Evolutionary conservation across 805 yeast species (phyloP).

Genomic region (Nakazawaea siamensis): DNA sequence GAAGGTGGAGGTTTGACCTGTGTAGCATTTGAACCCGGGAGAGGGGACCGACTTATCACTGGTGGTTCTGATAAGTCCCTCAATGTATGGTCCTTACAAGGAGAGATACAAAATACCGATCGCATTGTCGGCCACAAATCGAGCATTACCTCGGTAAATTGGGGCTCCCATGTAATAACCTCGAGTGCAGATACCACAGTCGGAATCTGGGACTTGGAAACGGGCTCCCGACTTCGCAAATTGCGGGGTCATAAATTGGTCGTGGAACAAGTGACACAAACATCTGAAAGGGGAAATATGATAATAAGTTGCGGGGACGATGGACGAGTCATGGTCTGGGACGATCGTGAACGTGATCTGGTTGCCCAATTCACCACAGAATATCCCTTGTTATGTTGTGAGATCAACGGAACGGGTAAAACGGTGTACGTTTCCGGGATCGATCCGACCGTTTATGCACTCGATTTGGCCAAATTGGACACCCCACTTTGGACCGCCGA

Average conservation of each 20-base stretch:
- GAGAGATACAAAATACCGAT: constrained; percentile 30
- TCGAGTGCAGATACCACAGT: constrained; percentile 57
- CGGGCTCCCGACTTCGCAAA: constrained; percentile 48
- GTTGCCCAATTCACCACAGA: constrained; percentile 32
- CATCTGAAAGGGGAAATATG: constrained; percentile 18
- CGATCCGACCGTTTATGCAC: constrained; percentile 54
- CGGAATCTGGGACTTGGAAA: constrained; percentile 52
- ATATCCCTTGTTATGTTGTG: constrained; percentile 53
- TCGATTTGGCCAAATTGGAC: constrained; percentile 40
- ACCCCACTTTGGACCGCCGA: constrained; percentile 37
- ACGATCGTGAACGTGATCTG: constrained; percentile 42
- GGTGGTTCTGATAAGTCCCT: constrained; percentile 51
- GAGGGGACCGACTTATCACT: constrained; percentile 35
- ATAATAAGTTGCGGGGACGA: constrained; percentile 59
- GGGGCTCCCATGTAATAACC: constrained; percentile 40
- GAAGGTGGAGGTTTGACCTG: no score
- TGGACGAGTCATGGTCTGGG: constrained; percentile 58
- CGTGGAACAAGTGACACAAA: constrained; percentile 45
- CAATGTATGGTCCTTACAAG: constrained; percentile 21
- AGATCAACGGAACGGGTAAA: constrained; percentile 26
- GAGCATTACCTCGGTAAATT: constrained; percentile 52
- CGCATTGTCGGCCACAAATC: constrained; percentile 48
- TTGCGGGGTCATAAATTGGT: constrained; percentile 41
- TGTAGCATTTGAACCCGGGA: constrained; percentile 41
- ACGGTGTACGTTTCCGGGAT: constrained; percentile 55